Base-by-base conservation (phyloP, 768 basidiomycete genomes). In the Leucosporidium creatinivorum region DNA sequence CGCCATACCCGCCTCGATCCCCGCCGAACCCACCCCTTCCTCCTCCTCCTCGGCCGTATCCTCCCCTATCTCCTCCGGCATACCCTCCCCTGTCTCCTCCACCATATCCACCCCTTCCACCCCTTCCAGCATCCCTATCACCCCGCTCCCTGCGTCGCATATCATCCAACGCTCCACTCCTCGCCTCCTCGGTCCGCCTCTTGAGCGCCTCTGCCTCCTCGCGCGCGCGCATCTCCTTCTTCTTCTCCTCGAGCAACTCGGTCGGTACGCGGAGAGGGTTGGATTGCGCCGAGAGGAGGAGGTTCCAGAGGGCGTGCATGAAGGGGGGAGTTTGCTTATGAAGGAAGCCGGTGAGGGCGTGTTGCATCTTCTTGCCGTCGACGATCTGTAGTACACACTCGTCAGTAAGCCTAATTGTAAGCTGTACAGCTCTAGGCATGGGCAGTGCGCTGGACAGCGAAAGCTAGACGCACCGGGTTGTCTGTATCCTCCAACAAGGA, bases 291-390 rank as follows among this genome's bases (percentile, higher is more conserved):
- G 94, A 93, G 6, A 98, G 81, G n/a, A 99, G 81, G 8, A 98
- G 82, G 30, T 82, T 85, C 96, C 96, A 99, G 0, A 99, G 83
- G 1, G 86, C 83, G 8, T 80, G 77, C 93, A 96, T 96, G 79
- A 99, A 99, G 0, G 81, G 77, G 0, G 89, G 81, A 0, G 96
- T 96, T 66, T 90, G 85, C 70, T 87, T 85, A 5, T 89, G 89
- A 66, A 99, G 83, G 78, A 99, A 99, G 12, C 94, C 94, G 3
- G 89, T 89, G 30, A 99, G 79, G 75, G 88, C 87, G 68, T 98
- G 92, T 79, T 97, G 93, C 87, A 98, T 93, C 80, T 89, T 93
- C 78, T 86, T 87, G 7, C 93, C 91, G 78, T 98, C 94, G 17
- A 91, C 90, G 7, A 84, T 85, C 91, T 93, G 75, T 23, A 28